Evolutionary conservation across 2,329 filamentous ascomycete genomes (phyloP).

Genomic region (Chrysoporthe puriensis): DNA sequence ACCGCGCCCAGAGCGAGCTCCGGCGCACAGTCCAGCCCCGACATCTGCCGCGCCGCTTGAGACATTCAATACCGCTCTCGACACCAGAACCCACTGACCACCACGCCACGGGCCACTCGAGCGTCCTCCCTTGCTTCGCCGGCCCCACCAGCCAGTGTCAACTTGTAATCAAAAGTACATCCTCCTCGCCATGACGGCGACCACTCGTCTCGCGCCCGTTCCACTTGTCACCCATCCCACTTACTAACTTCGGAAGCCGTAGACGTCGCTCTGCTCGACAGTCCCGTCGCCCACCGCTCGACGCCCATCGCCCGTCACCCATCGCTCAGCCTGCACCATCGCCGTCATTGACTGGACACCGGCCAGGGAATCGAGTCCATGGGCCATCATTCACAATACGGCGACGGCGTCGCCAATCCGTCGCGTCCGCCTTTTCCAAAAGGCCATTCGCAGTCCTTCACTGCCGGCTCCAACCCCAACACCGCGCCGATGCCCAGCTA

Average conservation of each 20-base stretch:
- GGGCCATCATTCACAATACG: slow-evolving; percentile 25
- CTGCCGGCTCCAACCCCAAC: slow-evolving; percentile 28
- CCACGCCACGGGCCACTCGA: slow-evolving; percentile 26
- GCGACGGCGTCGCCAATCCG: slow-evolving; percentile 29
- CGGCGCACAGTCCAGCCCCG: slow-evolving; percentile 12
- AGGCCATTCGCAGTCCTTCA: slow-evolving; percentile 28
- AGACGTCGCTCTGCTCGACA: slow-evolving; percentile 18
- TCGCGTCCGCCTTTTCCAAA: slow-evolving; percentile 25
- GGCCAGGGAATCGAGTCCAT: slow-evolving; percentile 18
- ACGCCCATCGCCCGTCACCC: not conserved
- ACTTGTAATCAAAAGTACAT: slow-evolving; percentile 27
- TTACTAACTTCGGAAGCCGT: slow-evolving; percentile 26
- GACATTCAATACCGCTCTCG: slow-evolving; percentile 25
- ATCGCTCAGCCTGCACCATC: slow-evolving; percentile 10
- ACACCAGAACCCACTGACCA: slow-evolving; percentile 21
- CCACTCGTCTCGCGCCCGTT: slow-evolving; percentile 23
- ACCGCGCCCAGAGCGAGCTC: not conserved
- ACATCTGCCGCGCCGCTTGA: slow-evolving; percentile 26
- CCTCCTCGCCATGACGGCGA: slow-evolving; percentile 18
- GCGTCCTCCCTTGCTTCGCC: slow-evolving; percentile 27
- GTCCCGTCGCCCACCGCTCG: slow-evolving; percentile 9
- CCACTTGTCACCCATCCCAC: slow-evolving; percentile 25
- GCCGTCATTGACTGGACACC: not conserved
- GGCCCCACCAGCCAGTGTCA: slow-evolving; percentile 24
- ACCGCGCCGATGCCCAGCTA: slow-evolving; percentile 28